Evolutionary conservation across 441 rosid species (phyloP).

Genomic region (Geranium incanum): DNA sequence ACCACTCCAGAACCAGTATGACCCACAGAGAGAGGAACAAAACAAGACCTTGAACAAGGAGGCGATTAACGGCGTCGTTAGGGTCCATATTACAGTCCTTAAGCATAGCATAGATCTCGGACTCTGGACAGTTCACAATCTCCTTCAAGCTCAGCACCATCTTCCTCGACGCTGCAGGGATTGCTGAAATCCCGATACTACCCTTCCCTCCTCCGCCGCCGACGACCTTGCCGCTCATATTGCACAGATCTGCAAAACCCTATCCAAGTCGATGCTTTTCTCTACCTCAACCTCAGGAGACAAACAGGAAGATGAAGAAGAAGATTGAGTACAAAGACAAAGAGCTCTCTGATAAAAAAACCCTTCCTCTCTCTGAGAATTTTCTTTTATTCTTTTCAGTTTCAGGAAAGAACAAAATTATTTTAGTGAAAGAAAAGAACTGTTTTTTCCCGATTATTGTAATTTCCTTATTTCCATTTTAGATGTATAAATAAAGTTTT

Average conservation of each 20-base stretch:
- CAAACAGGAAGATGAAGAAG: background rate
- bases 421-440: background rate
- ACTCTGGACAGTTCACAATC: constrained; percentile 77
- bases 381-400: background rate
- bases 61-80: constrained; percentile 91
- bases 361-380: background rate
- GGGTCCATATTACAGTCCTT: constrained; percentile 99
- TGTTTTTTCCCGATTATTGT: background rate
- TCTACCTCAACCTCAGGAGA: background rate
- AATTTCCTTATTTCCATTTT: background rate
- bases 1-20: background rate
- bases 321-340: background rate
- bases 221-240: constrained; percentile 53
- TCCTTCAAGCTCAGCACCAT: constrained; percentile 91
- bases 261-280: background rate
- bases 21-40: background rate
- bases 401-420: background rate
- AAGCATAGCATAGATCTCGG: constrained; percentile 92
- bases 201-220: constrained; percentile 54
- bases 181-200: constrained; percentile 48
- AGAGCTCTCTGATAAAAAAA: background rate
- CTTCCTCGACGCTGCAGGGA: constrained; percentile 76
- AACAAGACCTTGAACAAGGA: constrained; percentile 70
- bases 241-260: constrained; percentile 40
- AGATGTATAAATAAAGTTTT: background rate